Base-by-base conservation (phyloP, 2,329 filamentous ascomycete species). In the Venturia pyrina region DNA sequence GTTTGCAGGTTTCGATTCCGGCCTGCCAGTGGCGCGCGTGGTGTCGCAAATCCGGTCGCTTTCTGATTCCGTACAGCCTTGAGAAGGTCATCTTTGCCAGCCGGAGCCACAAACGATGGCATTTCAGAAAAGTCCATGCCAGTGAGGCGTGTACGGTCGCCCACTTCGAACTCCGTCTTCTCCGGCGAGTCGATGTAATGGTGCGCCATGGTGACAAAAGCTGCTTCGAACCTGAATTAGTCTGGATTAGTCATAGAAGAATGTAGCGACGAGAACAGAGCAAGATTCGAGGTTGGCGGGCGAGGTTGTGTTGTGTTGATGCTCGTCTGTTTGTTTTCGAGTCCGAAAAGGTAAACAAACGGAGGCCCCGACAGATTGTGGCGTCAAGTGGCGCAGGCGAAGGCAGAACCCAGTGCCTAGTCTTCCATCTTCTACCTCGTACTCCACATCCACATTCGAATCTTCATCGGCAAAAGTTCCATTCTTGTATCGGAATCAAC, bases 41-140 rank as follows among this genome's bases (percentile, higher is more conserved):
- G 93, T 64, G 93, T 96, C 72, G 85, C 83, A 69, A 91, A 78
- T 73, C 78, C 87, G 71, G 83, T 78, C 57, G 43, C 66, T 40
- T 57, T 71, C 70, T 24, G 71, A 70, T 56, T 59, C 13, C 63
- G 64, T 83, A 70, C 77, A 82, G 68, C 73, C 72, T 66, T 78
- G 61, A 96, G 79, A 32, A 97, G 79, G 71, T 95, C 90, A 72
- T 87, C 86, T 50, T 76, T 73, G 88, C 86, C 76, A 90, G 93
- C 37, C 32, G 89, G 93, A 40, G 90, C 92, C 66, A 88, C 86
- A 71, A 97, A 96, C 0, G 93, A 95, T 66, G 90, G 87, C 74
- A 96, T 91, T 72, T 92, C 88, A 64, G 91, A 96, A 70, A 93
- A 87, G 79, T 78, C 84, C 78, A 72, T 69, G 48, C 72, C 73